Percentiles rank a stretch among this genome's conserved stretches.
phyloP scores from a whole-genome alignment of 164 flowering plant species.

The Liriodendron chinense region DNA sequence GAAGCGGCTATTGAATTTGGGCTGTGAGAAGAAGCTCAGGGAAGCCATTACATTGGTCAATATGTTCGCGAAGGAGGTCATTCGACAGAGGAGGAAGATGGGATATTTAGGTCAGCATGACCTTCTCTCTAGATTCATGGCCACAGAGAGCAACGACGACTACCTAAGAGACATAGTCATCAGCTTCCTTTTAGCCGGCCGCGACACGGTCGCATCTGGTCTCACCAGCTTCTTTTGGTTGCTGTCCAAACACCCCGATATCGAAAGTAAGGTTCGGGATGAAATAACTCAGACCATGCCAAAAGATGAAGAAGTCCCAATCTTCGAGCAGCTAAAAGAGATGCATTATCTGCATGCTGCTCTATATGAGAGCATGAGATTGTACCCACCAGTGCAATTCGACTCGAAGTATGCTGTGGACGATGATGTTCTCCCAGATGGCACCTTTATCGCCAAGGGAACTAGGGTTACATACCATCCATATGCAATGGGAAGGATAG shows the following conservation, averaged over 20 bases:
- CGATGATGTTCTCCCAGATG: constrained; percentile 69
- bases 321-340: constrained; percentile 36
- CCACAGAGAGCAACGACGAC: constrained; percentile 27
- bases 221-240: constrained; percentile 61
- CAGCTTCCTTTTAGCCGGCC: constrained; percentile 71
- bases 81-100: constrained; percentile 29
- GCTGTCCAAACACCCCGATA: constrained; percentile 38
- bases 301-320: constrained; percentile 6
- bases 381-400: constrained; percentile 66
- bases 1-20: constrained; percentile 41
- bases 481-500: constrained; percentile 82
- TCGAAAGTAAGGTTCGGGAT: constrained; percentile 13
- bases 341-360: constrained; percentile 67
- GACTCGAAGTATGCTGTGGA: constrained; percentile 52
- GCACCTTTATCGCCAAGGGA: constrained; percentile 46
- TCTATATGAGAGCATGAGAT: constrained; percentile 56
- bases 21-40: constrained; percentile 41
- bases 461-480: constrained; percentile 74
- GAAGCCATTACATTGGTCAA: constrained; percentile 38
- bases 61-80: constrained; percentile 40
- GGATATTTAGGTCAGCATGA: constrained; percentile 28
- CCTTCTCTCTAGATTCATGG: constrained; percentile 67
- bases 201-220: constrained; percentile 69
- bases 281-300: constrained; percentile 23
- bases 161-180: constrained; percentile 58